These are phyloP conservation scores for Rhytidhysteron rufulum DNA, from an alignment of 2,329 filamentous ascomycete species.

Conservation along the genomic window DNA sequence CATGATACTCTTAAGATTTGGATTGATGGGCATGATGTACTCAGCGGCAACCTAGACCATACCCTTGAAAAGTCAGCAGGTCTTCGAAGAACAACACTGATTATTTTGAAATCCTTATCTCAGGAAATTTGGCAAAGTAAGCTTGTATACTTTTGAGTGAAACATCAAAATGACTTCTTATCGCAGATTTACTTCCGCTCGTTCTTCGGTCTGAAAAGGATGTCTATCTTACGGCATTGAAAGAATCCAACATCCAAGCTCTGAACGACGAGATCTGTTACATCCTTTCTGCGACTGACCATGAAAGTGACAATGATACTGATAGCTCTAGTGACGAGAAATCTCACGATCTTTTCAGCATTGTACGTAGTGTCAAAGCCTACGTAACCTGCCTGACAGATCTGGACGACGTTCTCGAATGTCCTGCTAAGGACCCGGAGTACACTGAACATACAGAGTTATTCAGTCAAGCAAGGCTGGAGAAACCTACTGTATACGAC, in stretches of 20 bases:
- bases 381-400: conserved; percentile 15
- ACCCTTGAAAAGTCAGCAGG: conserved; percentile 13
- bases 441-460: conserved; percentile 5
- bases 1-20: conserved; percentile 13
- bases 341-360: background rate
- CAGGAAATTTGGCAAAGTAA: conserved; percentile 8
- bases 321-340: conserved; percentile 3
- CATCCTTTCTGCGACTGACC: conserved; percentile 7
- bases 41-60: conserved; percentile 11
- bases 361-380: conserved; percentile 9
- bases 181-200: conserved; percentile 5
- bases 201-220: conserved; percentile 1
- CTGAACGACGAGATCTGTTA: conserved; percentile 11
- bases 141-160: too few species aligned
- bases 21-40: conserved; percentile 12
- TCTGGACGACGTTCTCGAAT: conserved; percentile 12
- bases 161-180: too few species aligned
- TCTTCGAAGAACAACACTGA: conserved; percentile 11
- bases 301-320: conserved; percentile 8
- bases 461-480: conserved; percentile 1
- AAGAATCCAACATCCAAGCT: conserved; percentile 4
- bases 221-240: background rate
- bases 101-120: conserved; percentile 11
- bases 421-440: conserved; percentile 14
- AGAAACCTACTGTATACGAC: conserved; percentile 13